phyloP scores from a whole-genome alignment of 805 yeast species.

The Maudiozyma pseudohumilis region DNA sequence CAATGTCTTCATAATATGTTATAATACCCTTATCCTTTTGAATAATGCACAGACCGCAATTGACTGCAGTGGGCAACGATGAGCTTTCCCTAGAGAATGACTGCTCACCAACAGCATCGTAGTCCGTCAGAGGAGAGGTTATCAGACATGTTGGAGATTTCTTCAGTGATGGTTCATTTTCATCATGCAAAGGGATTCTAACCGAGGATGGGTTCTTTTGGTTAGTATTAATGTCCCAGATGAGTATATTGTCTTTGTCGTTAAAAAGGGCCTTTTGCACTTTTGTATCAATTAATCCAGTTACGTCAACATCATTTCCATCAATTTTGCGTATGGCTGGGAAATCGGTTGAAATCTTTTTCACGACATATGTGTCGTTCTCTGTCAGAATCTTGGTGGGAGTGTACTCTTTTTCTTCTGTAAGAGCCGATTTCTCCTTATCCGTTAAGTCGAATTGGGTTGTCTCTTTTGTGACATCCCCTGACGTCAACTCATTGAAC shows the following conservation, averaged over 20 bases:
- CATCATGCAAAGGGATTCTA: constrained; percentile 23
- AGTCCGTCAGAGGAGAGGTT: constrained; percentile 25
- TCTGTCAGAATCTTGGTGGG: constrained; percentile 20
- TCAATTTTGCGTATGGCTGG: constrained; percentile 5
- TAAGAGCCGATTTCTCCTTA: too few species aligned
- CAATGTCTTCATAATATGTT: constrained; percentile 65
- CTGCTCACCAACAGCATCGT: constrained; percentile 7
- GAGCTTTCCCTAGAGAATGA: too few species aligned
- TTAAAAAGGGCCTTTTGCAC: constrained; percentile 41
- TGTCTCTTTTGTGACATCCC: background rate
- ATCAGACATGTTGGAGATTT: constrained; percentile 19
- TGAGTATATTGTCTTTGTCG: constrained; percentile 42
- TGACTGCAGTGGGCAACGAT: background rate
- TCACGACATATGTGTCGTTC: constrained; percentile 24
- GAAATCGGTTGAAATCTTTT: constrained; percentile 15
- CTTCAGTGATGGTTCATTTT: constrained; percentile 10
- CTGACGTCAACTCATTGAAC: constrained; percentile 4
- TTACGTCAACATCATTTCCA: constrained; percentile 8
- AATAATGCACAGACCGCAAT: constrained; percentile 64
- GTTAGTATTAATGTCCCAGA: constrained; percentile 60
- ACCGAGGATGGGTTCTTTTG: constrained; percentile 41
- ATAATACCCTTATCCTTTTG: constrained; percentile 49
- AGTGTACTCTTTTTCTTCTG: constrained; percentile 1
- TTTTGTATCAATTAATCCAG: constrained; percentile 29
- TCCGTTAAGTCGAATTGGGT: too few species aligned